Percentiles rank a stretch among this genome's conserved stretches.
These are phyloP conservation scores for Guadua angustifolia DNA, from an alignment of 176 grass and related monocot species.

Conservation along the genomic window DNA sequence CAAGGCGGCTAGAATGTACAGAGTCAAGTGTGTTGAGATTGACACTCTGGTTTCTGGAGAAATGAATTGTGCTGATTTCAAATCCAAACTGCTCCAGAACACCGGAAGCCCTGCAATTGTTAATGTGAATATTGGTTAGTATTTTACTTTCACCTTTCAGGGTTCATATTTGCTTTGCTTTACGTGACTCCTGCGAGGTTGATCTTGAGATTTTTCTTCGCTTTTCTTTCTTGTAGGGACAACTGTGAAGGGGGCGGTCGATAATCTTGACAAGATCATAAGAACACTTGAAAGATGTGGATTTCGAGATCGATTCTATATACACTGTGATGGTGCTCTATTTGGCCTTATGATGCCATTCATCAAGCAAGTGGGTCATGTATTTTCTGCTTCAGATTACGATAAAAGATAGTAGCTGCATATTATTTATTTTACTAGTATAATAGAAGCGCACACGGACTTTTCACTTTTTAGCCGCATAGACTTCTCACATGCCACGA, in stretches of 20 bases:
- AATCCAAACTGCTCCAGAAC: slow-evolving; percentile 33
- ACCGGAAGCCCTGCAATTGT: slow-evolving; percentile 42
- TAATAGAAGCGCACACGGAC: no score
- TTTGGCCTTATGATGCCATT: slow-evolving; percentile 27
- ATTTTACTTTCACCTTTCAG: no score
- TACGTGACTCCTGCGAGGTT: no score
- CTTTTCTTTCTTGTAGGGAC: slow-evolving; percentile 22
- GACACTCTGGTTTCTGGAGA: slow-evolving; percentile 46
- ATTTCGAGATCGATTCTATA: slow-evolving; percentile 42
- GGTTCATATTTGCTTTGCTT: not conserved
- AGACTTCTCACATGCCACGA: no score
- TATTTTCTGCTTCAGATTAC: no score
- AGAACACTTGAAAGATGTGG: slow-evolving; percentile 44
- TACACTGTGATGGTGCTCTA: slow-evolving; percentile 50
- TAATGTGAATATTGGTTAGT: slow-evolving; percentile 46
- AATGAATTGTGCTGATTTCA: slow-evolving; percentile 48
- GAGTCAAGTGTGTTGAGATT: slow-evolving; percentile 44
- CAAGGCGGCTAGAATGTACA: slow-evolving; percentile 61
- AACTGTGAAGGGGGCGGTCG: slow-evolving; percentile 21
- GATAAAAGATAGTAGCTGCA: no score
- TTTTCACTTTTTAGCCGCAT: no score
- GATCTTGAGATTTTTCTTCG: not conserved
- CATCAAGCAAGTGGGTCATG: not conserved
- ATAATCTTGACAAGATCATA: not conserved
- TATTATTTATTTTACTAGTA: no score